Evolutionary conservation across 2,329 filamentous ascomycete genomes (phyloP), one percentile per base, ranked within the genome.

Genomic region (Botrytis tulipae): DNA sequence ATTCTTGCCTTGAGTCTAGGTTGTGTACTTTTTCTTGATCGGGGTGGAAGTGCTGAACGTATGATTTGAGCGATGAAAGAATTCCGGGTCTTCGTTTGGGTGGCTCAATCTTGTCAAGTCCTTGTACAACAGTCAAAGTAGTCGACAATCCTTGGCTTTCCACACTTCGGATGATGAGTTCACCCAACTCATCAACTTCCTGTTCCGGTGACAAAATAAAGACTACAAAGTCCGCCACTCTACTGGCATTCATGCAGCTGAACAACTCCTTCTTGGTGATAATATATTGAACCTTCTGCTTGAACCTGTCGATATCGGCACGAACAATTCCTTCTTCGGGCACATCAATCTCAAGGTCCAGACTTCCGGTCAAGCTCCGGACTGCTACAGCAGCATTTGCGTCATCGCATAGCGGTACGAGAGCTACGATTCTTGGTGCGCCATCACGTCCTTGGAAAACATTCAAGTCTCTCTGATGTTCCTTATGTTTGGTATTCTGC

Each of bases 101-200:
- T 0, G 93, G 90, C 77, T 97, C 92, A 57, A 97, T 85, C 74
- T 88, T 88, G 73, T 95, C 91, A 20, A 98, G 84, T 8, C 91
- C 90, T 79, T 97, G 92, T 0, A 97, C 94, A 20, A 93, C 88
- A 0, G 93, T 94, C 79, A 97, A 89, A n/a, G 97, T 88, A 35
- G 94, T 98, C 0, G 95, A 97, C 77, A 99, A 90, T 79, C 96
- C 96, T 84, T 99, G 96, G 78, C 94, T 93, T 84, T 98, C 95
- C 46, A 98, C 91, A 66, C 92, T 92, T 78, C 93, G 90, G 75
- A 99, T 85, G 73, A 98, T 91, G 78, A 94, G 84, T 83, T 98
- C 94, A 76, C 95, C 95, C 59, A 94, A 84, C 68, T 91, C 88
- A 79, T 98, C 95, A 10, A 97, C 93, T 82, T 97, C 94, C 75